Evolutionary conservation across 352 stramenopile genomes (phyloP).

Genomic region (Pythium vanterpoolii): DNA sequence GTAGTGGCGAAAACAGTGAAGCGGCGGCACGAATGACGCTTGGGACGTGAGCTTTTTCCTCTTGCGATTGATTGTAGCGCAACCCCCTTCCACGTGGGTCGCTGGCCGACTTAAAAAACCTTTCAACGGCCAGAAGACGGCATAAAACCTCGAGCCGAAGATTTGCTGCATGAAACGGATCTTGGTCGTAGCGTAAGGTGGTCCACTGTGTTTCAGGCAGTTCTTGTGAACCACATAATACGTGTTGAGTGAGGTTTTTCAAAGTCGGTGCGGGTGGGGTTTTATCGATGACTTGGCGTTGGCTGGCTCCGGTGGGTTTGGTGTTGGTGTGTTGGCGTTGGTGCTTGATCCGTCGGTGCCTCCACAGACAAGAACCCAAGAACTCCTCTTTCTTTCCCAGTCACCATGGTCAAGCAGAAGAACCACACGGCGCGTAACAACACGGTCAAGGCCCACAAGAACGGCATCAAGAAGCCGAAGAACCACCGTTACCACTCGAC

Average conservation of each 20-base stretch:
- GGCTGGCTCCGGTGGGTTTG: conserved; percentile 22
- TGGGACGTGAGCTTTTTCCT: conserved; percentile 15
- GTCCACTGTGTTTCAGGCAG: too few relatives aligned
- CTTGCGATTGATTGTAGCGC: conserved; percentile 2
- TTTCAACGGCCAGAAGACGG: too few relatives aligned
- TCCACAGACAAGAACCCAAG: conserved; percentile 22
- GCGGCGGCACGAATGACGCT: conserved; percentile 21
- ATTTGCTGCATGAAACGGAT: conserved; percentile 11
- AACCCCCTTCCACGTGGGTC: conserved; percentile 13
- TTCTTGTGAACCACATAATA: conserved; percentile 15
- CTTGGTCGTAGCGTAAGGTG: background rate
- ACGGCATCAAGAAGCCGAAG: conserved; percentile 98
- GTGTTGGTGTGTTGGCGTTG: conserved; percentile 3
- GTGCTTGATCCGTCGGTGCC: background rate
- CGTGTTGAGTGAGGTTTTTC: background rate
- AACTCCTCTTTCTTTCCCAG: conserved; percentile 21
- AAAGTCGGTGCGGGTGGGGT: background rate
- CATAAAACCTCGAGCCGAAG: background rate
- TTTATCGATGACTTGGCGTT: background rate
- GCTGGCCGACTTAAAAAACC: conserved; percentile 22
- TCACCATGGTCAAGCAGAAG: conserved; percentile 94
- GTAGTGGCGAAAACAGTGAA: background rate
- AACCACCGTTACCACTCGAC: conserved; percentile 94
- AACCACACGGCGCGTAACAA: conserved; percentile 98
- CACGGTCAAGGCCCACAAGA: conserved; percentile 96